These are phyloP conservation scores for Leptodontidium sp. DNA, from an alignment of 2,329 filamentous ascomycete species.

Conservation along the genomic window DNA sequence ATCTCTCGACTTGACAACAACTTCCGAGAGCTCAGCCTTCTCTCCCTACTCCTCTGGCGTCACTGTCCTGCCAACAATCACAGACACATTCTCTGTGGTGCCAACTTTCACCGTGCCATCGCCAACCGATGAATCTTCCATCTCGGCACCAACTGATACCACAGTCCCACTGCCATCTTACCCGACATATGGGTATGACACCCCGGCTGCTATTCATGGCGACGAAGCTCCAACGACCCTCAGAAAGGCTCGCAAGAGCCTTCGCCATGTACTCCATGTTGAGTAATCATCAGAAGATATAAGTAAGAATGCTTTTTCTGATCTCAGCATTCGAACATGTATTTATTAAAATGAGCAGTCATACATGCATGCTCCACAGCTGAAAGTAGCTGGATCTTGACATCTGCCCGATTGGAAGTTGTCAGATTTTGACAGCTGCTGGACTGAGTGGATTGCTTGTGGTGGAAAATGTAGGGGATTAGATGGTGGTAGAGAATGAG, in stretches of 20 bases:
- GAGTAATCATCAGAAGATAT: not conserved
- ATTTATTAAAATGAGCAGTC: not conserved
- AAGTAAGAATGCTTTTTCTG: not conserved
- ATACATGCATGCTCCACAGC: not conserved
- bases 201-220: not conserved
- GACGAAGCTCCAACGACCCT: slow-evolving; percentile 15
- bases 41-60: not conserved
- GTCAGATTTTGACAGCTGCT: not conserved
- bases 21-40: not conserved
- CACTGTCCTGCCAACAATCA: not conserved
- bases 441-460: not conserved
- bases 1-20: not conserved
- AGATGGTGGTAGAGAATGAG: not conserved
- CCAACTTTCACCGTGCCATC: not conserved
- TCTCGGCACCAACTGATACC: not conserved
- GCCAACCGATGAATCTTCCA: not conserved
- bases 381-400: slow-evolving; percentile 2
- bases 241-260: slow-evolving; percentile 11
- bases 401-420: slow-evolving; percentile 16
- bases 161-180: not conserved
- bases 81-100: not conserved
- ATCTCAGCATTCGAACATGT: not conserved
- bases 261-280: not conserved
- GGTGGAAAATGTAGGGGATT: not conserved
- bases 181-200: not conserved